A percentile compares a stretch with the other conserved stretches of the same genome.
phyloP scores from a whole-genome alignment of 192 early-diverging fungal species.

The Backusella mclennaniae region DNA sequence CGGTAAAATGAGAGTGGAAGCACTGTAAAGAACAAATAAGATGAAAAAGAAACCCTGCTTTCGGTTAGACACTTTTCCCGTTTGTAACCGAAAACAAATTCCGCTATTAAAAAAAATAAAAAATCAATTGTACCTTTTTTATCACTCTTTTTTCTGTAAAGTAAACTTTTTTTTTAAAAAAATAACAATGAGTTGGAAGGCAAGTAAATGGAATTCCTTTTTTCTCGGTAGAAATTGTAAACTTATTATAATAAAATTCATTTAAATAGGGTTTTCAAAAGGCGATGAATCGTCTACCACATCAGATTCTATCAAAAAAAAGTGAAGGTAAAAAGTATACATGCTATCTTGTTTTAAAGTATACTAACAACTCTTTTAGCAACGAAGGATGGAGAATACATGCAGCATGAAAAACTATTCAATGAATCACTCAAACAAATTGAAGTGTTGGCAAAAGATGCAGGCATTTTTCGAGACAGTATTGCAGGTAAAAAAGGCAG shows the following conservation, averaged over 20 bases:
- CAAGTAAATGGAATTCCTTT: conserved; percentile 1
- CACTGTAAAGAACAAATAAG: background rate
- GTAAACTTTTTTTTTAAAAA: background rate
- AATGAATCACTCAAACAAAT: conserved; percentile 55
- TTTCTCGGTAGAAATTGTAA: background rate
- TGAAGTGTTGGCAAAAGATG: conserved; percentile 59
- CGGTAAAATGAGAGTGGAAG: too few relatives aligned
- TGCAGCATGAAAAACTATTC: conserved; percentile 60
- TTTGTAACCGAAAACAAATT: conserved; percentile 1
- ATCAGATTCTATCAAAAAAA: conserved; percentile 65
- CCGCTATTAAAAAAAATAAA: background rate
- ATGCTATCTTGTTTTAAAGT: background rate
- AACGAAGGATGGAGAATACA: conserved; percentile 54
- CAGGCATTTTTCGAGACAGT: conserved; percentile 65
- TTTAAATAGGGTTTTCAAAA: conserved; percentile 49
- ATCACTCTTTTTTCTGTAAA: background rate
- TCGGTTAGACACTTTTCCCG: background rate
- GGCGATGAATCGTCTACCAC: conserved; percentile 78
- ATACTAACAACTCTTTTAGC: conserved; percentile 37
- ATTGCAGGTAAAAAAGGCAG: conserved; percentile 35
- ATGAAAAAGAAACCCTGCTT: background rate
- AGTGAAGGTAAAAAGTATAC: conserved; percentile 15
- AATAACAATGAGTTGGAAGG: conserved; percentile 16
- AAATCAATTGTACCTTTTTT: background rate
- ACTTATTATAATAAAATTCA: background rate